phyloP scores from a whole-genome alignment of 116 monocot genomes.

The Trichopus zeylanicus region DNA sequence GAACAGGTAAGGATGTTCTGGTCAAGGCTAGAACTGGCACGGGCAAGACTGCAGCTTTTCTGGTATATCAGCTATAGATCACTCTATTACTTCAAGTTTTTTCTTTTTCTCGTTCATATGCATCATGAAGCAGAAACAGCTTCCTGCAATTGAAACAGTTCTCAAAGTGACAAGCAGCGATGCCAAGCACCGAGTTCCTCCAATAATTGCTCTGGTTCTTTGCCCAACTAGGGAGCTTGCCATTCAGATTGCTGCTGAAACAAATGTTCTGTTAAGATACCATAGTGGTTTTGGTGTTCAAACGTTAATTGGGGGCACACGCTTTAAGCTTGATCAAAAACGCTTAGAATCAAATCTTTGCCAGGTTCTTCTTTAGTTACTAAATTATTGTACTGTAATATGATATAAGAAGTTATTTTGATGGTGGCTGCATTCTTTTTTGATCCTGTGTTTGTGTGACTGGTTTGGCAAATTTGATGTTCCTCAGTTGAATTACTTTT shows the following conservation, averaged over 20 bases:
- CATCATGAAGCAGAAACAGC: constrained; percentile 70
- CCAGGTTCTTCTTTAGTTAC: constrained; percentile 50
- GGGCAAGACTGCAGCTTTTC: constrained; percentile 79
- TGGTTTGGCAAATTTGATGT: neutral
- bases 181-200: constrained; percentile 37
- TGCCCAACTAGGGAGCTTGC: constrained; percentile 97
- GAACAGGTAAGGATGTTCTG: constrained; percentile 80
- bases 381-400: neutral
- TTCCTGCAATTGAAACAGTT: constrained; percentile 97
- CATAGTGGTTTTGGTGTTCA: constrained; percentile 77
- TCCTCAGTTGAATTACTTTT: too few relatives aligned
- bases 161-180: constrained; percentile 35
- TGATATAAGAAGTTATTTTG: neutral
- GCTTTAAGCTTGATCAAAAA: constrained; percentile 90
- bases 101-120: constrained; percentile 11
- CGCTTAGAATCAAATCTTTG: constrained; percentile 80
- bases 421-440: neutral
- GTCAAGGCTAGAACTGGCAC: constrained; percentile 93
- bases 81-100: neutral
- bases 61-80: constrained; percentile 43
- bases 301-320: constrained; percentile 88
- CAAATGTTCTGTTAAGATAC: constrained; percentile 69
- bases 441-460: neutral
- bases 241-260: constrained; percentile 90
- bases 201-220: constrained; percentile 65